A percentile compares a stretch with the other conserved stretches of the same genome.
Conservation (phyloP, 2,329 filamentous ascomycete genomes). For the Claviceps fusiformis region DNA sequence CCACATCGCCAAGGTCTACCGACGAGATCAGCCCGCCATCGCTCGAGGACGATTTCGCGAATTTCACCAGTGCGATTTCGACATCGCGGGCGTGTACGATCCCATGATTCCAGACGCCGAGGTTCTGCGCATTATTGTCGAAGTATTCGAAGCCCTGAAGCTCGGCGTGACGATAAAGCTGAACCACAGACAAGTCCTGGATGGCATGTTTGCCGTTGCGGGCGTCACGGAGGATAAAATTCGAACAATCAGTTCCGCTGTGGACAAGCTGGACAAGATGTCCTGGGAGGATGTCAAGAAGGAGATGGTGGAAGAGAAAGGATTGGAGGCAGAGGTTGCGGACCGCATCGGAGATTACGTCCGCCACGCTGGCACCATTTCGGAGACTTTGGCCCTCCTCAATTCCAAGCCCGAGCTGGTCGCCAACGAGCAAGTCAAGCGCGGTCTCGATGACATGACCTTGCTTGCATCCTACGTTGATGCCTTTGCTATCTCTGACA, state of each 20-base stretch:
- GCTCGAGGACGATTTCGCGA: slow-evolving; percentile 88
- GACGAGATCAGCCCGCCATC: slow-evolving; percentile 44
- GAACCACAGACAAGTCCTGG: slow-evolving; percentile 88
- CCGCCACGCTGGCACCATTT: slow-evolving; percentile 55
- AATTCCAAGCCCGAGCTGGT: slow-evolving; percentile 52
- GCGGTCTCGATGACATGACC: slow-evolving; percentile 68
- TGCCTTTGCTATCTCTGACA: slow-evolving; percentile 56
- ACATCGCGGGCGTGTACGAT: slow-evolving; percentile 80
- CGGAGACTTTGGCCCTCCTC: slow-evolving; percentile 58
- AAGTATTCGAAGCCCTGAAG: slow-evolving; percentile 71
- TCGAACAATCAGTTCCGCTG: slow-evolving; percentile 76
- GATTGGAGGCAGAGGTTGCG: slow-evolving; percentile 59
- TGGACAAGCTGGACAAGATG: slow-evolving; percentile 91
- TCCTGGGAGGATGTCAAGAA: slow-evolving; percentile 81
- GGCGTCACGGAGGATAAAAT: slow-evolving; percentile 82
- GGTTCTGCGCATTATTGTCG: slow-evolving; percentile 68
- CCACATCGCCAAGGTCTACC: slow-evolving; percentile 78
- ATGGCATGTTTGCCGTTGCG: slow-evolving; percentile 82
- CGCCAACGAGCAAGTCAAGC: slow-evolving; percentile 61
- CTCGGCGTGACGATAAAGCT: slow-evolving; percentile 75
- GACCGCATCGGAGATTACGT: slow-evolving; percentile 82
- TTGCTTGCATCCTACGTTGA: slow-evolving; percentile 73
- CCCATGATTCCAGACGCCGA: slow-evolving; percentile 88
- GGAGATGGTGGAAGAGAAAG: slow-evolving; percentile 81
- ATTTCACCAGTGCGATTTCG: slow-evolving; percentile 96